These are phyloP conservation scores for Penicillium pulvis DNA, from an alignment of 495 filamentous ascomycete species.

Conservation along the genomic window DNA sequence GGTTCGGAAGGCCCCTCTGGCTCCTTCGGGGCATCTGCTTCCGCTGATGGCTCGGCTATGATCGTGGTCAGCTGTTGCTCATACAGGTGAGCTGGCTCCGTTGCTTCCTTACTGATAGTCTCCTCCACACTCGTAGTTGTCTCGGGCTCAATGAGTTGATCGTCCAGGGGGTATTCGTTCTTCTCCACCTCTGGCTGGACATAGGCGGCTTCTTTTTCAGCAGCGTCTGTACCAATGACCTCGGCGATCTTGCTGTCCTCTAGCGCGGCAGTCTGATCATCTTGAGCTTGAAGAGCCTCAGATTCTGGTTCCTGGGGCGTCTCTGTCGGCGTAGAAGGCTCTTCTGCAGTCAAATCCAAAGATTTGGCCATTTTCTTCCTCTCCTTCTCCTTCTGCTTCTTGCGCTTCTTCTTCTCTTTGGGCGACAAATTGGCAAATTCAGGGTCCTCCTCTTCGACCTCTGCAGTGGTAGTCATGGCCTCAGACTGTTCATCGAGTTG, in stretches of 20 bases:
- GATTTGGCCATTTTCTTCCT: constrained; percentile 45
- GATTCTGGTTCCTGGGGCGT: constrained; percentile 9
- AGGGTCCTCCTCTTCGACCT: constrained; percentile 9
- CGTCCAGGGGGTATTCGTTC: constrained; percentile 5
- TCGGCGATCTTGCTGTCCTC: neutral
- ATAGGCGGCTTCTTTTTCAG: neutral
- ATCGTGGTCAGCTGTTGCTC: constrained; percentile 8
- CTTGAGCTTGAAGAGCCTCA: neutral
- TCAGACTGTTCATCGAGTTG: constrained; percentile 4
- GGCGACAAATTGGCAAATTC: constrained; percentile 23
- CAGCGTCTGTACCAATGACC: neutral
- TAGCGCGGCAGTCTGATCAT: neutral
- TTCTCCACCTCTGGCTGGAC: neutral
- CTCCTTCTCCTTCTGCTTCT: constrained; percentile 36
- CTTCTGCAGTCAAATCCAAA: constrained; percentile 26
- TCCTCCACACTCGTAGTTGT: constrained; percentile 7
- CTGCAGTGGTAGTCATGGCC: constrained; percentile 4
- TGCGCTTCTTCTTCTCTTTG: constrained; percentile 33
- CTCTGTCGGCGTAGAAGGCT: constrained; percentile 11
- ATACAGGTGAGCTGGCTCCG: constrained; percentile 6
- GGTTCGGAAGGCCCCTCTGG: constrained; percentile 15
- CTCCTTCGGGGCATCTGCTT: constrained; percentile 11
- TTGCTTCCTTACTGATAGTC: constrained; percentile 10
- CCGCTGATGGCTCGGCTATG: constrained; percentile 10
- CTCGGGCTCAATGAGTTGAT: constrained; percentile 10